Conservation (phyloP, 371 early-diverging fungal species). For the Mortierella sp. region DNA sequence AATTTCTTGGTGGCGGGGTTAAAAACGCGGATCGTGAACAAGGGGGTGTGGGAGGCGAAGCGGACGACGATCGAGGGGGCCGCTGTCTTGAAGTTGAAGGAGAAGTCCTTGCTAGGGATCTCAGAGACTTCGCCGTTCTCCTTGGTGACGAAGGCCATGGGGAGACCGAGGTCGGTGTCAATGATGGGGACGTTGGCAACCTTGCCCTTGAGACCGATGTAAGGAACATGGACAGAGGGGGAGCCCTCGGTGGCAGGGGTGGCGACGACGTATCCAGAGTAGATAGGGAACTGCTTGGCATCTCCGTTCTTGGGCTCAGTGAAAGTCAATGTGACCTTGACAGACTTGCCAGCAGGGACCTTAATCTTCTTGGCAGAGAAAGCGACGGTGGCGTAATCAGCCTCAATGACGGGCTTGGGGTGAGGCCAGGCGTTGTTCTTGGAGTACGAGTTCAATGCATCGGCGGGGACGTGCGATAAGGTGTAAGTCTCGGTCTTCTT, state of each 20-base stretch:
- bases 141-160: background rate
- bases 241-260: slow-evolving; percentile 24
- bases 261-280: slow-evolving; percentile 48
- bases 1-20: slow-evolving; percentile 21
- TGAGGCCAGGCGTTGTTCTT: slow-evolving; percentile 40
- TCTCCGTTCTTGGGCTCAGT: slow-evolving; percentile 32
- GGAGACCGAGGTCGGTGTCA: slow-evolving; percentile 33
- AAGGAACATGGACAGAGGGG: slow-evolving; percentile 27
- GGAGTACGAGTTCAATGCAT: slow-evolving; percentile 63
- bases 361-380: slow-evolving; percentile 51
- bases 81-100: slow-evolving; percentile 13
- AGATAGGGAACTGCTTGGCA: slow-evolving; percentile 31
- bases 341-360: slow-evolving; percentile 61
- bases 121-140: background rate
- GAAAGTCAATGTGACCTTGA: slow-evolving; percentile 50
- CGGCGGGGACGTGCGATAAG: slow-evolving; percentile 63
- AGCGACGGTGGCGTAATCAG: slow-evolving; percentile 55
- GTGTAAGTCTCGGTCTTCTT: slow-evolving; percentile 65
- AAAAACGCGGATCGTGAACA: slow-evolving; percentile 27
- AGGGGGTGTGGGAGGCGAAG: slow-evolving; percentile 49
- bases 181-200: slow-evolving; percentile 63
- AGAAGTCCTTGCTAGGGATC: background rate
- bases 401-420: slow-evolving; percentile 35
- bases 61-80: slow-evolving; percentile 19
- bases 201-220: slow-evolving; percentile 36